Conservation (phyloP, 345 rosid genomes). For the Sapria himalayana region DNA sequence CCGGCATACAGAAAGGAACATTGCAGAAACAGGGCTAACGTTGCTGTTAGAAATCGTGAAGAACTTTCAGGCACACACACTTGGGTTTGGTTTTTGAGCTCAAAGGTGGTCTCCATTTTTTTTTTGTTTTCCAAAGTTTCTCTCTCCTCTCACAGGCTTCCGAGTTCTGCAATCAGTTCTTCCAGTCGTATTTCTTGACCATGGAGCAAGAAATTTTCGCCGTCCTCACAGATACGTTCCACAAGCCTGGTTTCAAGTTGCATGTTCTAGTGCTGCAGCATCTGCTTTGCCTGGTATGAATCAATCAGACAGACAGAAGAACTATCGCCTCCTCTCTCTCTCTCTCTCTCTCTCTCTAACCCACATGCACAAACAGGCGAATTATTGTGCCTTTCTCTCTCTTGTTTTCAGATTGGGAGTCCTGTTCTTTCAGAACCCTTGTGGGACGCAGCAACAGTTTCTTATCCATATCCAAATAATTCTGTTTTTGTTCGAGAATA, state of each 20-base stretch:
- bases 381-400: neutral
- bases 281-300: constrained; percentile 59
- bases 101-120: no score
- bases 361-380: neutral
- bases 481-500: constrained; percentile 65
- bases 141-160: constrained; percentile 19
- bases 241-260: constrained; percentile 97
- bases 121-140: neutral
- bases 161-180: constrained; percentile 81
- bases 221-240: constrained; percentile 88
- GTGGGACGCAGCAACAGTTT: constrained; percentile 68
- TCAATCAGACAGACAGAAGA: no score
- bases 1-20: constrained; percentile 97
- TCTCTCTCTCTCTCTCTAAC: neutral
- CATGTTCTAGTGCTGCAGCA: constrained; percentile 82
- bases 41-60: constrained; percentile 83
- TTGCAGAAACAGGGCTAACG: constrained; percentile 92
- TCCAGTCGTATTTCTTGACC: constrained; percentile 32
- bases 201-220: constrained; percentile 96
- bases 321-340: no score
- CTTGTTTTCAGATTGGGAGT: constrained; percentile 45
- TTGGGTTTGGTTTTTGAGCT: constrained; percentile 17
- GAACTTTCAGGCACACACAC: constrained; percentile 93
- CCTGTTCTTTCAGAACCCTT: constrained; percentile 69
- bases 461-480: constrained; percentile 60